A percentile compares a stretch with the other conserved stretches of the same genome.
Conservation (phyloP, 2,329 filamentous ascomycete species). For the Aureobasidium melanogenum region DNA sequence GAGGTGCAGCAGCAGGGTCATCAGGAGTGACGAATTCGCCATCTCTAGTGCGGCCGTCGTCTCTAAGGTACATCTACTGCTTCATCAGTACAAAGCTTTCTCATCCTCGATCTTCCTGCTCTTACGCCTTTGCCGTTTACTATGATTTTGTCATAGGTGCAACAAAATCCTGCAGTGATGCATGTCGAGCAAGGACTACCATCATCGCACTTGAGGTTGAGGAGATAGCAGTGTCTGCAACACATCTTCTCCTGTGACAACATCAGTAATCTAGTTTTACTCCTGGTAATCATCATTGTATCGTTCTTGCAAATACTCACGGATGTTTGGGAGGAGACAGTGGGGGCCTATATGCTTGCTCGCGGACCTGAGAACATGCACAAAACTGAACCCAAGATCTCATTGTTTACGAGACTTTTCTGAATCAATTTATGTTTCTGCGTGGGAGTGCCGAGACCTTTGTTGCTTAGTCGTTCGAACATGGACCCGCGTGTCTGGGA, state of each 20-base stretch:
- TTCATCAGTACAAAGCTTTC: not conserved
- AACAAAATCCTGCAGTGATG: not conserved
- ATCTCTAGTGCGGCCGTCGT: not conserved
- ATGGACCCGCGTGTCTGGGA: not conserved
- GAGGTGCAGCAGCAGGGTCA: not conserved
- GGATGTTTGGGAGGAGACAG: not conserved
- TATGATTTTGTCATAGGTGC: not conserved
- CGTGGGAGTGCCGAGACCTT: not conserved
- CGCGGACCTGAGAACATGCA: not conserved
- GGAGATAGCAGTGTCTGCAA: not conserved
- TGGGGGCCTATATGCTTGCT: not conserved
- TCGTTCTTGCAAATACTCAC: not conserved
- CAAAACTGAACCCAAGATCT: not conserved
- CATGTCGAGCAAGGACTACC: not conserved
- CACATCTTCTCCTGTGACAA: not conserved
- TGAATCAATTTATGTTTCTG: not conserved
- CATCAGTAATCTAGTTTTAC: not conserved
- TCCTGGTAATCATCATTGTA: not conserved
- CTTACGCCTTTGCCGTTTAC: not conserved
- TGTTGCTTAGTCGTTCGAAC: not conserved
- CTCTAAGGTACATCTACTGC: not conserved
- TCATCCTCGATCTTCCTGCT: not conserved
- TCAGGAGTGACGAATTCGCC: not conserved
- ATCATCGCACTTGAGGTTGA: not conserved
- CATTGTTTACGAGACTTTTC: not conserved